Conservation (phyloP, 768 basidiomycete genomes). For the Clathrus columnatus region DNA sequence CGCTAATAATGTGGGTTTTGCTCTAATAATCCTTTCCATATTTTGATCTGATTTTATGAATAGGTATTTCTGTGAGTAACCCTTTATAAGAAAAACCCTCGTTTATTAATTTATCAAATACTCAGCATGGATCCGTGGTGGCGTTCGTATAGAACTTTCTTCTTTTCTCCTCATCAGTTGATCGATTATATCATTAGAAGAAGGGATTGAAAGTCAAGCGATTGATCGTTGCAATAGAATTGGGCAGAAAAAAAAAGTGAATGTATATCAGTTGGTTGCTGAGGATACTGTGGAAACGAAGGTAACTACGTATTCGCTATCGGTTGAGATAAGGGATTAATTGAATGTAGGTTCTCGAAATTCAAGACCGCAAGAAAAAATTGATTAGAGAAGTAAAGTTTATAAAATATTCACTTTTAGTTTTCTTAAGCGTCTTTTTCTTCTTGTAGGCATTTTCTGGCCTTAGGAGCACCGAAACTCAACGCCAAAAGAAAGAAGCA, state of each 20-base stretch:
- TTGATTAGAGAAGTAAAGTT: constrained; percentile 60
- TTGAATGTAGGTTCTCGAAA: constrained; percentile 54
- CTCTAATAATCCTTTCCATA: not conserved
- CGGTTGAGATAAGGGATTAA: not conserved
- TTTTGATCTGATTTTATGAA: not conserved
- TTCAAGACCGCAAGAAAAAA: constrained; percentile 77
- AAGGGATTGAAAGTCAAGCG: constrained; percentile 79
- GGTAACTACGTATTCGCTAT: constrained; percentile 27
- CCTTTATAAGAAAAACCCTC: not conserved
- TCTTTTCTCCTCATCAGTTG: not conserved
- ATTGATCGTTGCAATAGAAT: constrained; percentile 78
- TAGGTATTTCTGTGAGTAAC: constrained; percentile 51
- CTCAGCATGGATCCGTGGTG: constrained; percentile 69
- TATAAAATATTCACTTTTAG: not conserved
- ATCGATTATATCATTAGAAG: constrained; percentile 28
- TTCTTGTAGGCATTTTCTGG: constrained; percentile 70
- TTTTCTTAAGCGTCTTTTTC: not conserved
- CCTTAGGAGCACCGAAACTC: constrained; percentile 65
- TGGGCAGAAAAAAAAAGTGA: constrained; percentile 75
- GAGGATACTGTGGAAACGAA: constrained; percentile 86
- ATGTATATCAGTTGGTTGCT: constrained; percentile 84
- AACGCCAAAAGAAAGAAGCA: constrained; percentile 69
- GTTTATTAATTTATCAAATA: constrained; percentile 6
- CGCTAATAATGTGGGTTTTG: constrained; percentile 58
- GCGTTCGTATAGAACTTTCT: constrained; percentile 2